Evolutionary conservation across 1,284 basidiomycete genomes (phyloP).

Genomic region (Sporisorium exsertum): DNA sequence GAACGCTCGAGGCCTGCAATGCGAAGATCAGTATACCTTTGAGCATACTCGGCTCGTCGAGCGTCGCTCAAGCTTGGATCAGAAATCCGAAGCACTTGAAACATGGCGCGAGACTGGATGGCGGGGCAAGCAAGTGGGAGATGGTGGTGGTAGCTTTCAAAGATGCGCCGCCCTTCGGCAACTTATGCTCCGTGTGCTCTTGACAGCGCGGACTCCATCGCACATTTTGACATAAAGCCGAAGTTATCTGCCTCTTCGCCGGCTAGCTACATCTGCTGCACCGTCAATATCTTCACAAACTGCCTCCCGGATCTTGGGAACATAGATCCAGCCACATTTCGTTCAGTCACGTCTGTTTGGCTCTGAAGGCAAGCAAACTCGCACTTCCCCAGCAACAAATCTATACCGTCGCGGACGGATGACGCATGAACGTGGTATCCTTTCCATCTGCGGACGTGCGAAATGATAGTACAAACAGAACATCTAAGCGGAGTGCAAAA

Average conservation of each 20-base stretch:
- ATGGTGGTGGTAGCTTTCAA: not conserved
- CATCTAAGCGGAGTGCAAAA: not conserved
- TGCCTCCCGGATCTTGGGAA: not conserved
- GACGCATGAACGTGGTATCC: too few relatives aligned
- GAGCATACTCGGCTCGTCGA: constrained; percentile 9
- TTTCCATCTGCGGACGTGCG: not conserved
- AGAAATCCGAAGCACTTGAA: constrained; percentile 12
- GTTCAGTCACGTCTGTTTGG: too few relatives aligned
- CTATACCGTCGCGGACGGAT: too few relatives aligned
- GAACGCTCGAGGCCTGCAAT: constrained; percentile 21
- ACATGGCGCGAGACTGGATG: constrained; percentile 1
- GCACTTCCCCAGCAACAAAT: too few relatives aligned
- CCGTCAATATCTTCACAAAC: not conserved
- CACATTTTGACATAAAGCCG: constrained; percentile 7
- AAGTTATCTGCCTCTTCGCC: not conserved
- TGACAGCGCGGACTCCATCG: constrained; percentile 4
- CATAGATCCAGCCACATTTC: not conserved
- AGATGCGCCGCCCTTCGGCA: not conserved
- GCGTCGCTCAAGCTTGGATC: constrained; percentile 4
- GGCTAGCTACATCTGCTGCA: not conserved
- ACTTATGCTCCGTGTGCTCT: not conserved
- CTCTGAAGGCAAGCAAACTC: too few relatives aligned
- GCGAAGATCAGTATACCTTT: constrained; percentile 17
- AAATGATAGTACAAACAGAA: not conserved
- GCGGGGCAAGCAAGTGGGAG: not conserved